Base-by-base conservation (phyloP, 352 stramenopile species). In the Globisporangium spiculum region DNA sequence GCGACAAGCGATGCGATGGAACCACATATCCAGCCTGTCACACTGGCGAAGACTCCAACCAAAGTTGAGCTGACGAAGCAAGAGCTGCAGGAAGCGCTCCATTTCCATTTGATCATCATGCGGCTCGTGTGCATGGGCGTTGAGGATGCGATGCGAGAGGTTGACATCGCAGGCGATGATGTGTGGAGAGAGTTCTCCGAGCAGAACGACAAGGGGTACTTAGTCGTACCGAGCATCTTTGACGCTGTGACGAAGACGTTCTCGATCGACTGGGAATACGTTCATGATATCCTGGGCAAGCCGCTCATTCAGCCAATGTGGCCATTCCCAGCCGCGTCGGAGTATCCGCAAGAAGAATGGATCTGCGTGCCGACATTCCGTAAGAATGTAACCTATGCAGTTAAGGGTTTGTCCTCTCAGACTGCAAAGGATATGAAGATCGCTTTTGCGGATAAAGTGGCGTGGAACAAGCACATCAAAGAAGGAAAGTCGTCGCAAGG, bases 161-260 rank as follows among this genome's bases (percentile, higher is more conserved):
- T 94, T 9, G 75, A 90, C 16, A 80, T 92, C 67, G 66, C 70
- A 1, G 77, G 71, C 27, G 78, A 88, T 36, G 73, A 86, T 12
- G 75, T 93, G 2, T 92, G 84, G 80, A 81, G 90, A 48, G 86
- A 94, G 57, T 96, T 96, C 14, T 93, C 88, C 0, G 79, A 92
- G 66, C 81, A 92, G 66, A 96, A 96, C 60, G 88, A 96, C 75
- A 96, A 96, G 58, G 88, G 88, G 3, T 96, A 96, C 63, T 54
- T 96, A 36, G 86, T 96, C 34, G 84, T 93, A 1, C 84, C 88
- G 18, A 86, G 79, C n/a, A 18, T 66, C 3, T 14, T 70, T 30
- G 41, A 64, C 14, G 27, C 16, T n/a, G 26, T 64, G 2, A 63
- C 56, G 10, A 50, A 63, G 4, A 46, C 5, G 4, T 54, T 53